Evolutionary conservation across 1,284 basidiomycete species (phyloP).

Genomic region (Cryptococcus neoformans): DNA sequence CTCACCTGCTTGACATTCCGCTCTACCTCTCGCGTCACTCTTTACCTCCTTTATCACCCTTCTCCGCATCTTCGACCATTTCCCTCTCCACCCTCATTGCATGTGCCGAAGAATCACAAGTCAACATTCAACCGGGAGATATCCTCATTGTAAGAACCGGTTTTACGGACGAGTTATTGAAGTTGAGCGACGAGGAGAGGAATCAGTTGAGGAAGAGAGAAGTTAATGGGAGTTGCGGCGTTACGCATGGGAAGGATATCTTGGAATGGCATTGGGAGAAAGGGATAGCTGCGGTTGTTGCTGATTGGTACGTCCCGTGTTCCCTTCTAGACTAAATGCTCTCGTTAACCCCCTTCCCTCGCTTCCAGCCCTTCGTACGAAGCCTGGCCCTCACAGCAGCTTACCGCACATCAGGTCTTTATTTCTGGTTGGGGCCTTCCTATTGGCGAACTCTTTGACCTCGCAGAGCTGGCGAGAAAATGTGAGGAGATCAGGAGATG

Average conservation of each 20-base stretch:
- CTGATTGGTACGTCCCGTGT: constrained; percentile 37
- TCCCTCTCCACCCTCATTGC: constrained; percentile 29
- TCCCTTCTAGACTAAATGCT: not conserved
- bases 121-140: constrained; percentile 38
- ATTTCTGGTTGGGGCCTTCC: constrained; percentile 38
- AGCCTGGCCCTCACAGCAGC: constrained; percentile 21
- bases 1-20: constrained; percentile 48
- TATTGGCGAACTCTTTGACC: constrained; percentile 52
- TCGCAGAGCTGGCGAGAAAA: constrained; percentile 41
- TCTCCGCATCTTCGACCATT: constrained; percentile 31
- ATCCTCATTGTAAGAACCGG: constrained; percentile 48
- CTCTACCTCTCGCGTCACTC: constrained; percentile 34
- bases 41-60: constrained; percentile 38
- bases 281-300: constrained; percentile 50
- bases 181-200: constrained; percentile 24
- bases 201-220: constrained; percentile 14
- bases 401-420: constrained; percentile 35
- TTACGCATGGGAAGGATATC: constrained; percentile 35
- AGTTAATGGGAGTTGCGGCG: constrained; percentile 25
- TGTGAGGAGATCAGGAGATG: constrained; percentile 40
- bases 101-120: constrained; percentile 28
- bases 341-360: not conserved
- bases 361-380: constrained; percentile 29
- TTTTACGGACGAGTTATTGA: constrained; percentile 42
- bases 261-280: constrained; percentile 51